Base-by-base conservation (phyloP, 352 stramenopile species). In the Thalassiosira exigua region DNA sequence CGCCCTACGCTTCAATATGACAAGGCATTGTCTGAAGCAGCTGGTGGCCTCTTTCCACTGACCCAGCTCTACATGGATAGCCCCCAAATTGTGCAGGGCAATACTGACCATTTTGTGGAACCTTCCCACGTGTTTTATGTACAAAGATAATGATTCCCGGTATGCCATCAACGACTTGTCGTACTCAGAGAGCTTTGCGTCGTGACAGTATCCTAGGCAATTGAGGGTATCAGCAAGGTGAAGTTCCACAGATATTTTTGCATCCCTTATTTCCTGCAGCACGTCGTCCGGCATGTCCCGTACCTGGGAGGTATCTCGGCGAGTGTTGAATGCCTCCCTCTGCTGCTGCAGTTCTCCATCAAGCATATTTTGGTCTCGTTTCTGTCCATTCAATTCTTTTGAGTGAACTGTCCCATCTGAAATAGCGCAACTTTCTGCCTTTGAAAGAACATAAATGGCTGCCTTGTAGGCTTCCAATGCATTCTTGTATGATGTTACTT, bases 151-250 rank as follows among this genome's bases (percentile, higher is more conserved):
- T 14, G 76, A 84, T 62, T 90, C 83, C 29, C 72, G 56, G 58
- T 90, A 90, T 39, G 79, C 79, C 66, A 82, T 77, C 30, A 90
- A 61, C 19, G 79, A 67, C 32, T 75, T 73, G 19, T 82, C 68
- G 32, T 72, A 85, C 39, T 90, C 79, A 9, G 26, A 58, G 26
- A 80, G 30, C 41, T 90, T 90, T 14, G 72, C 69, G 57, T 90
- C 83, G 48, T 88, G 76, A 54, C 75, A 86, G 59, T 82, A 90
- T 22, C 79, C 83, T 11, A 90, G 64, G 36, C 74, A 85, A 64
- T 64, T 90, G 9, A 88, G 56, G 27, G 80, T 85, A 44, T 90
- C 83, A 24, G 79, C 79, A 30, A 88, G 69, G 72, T 90, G 79
- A 41, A 90, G 73, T 46, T 90, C 79, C 39, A 86, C 72, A 14